These are phyloP conservation scores for Fonsecaea nubica DNA, from an alignment of 2,329 filamentous ascomycete genomes.

Conservation along the genomic window DNA sequence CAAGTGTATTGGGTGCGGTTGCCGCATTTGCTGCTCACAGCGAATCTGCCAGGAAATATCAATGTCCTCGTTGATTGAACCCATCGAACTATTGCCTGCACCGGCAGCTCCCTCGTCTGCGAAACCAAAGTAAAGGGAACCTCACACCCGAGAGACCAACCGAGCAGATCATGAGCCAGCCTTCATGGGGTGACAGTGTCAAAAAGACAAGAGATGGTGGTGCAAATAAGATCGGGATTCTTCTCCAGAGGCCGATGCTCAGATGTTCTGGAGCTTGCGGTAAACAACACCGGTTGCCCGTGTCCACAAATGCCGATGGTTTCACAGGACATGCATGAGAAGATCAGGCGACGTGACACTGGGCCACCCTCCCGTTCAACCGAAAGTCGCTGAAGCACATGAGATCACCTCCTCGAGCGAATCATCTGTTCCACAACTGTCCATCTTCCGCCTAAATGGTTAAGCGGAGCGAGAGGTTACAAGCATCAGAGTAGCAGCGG, in stretches of 20 bases:
- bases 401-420: background rate
- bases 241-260: background rate
- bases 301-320: background rate
- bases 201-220: background rate
- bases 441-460: conserved; percentile 10
- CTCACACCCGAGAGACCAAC: background rate
- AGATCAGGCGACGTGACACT: background rate
- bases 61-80: background rate
- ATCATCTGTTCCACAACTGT: background rate
- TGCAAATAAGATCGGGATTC: background rate
- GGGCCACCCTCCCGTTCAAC: background rate
- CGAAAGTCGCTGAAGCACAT: background rate
- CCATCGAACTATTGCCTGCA: background rate
- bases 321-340: background rate
- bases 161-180: background rate
- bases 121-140: background rate
- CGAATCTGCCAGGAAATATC: background rate
- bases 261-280: background rate
- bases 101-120: background rate
- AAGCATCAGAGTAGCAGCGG: background rate
- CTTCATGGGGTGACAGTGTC: background rate
- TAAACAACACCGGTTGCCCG: background rate
- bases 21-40: background rate
- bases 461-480: background rate
- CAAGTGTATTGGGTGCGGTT: background rate